These are phyloP conservation scores for Trypanosoma vivax DNA, from an alignment of 208 protist genomes.

Conservation along the genomic window DNA sequence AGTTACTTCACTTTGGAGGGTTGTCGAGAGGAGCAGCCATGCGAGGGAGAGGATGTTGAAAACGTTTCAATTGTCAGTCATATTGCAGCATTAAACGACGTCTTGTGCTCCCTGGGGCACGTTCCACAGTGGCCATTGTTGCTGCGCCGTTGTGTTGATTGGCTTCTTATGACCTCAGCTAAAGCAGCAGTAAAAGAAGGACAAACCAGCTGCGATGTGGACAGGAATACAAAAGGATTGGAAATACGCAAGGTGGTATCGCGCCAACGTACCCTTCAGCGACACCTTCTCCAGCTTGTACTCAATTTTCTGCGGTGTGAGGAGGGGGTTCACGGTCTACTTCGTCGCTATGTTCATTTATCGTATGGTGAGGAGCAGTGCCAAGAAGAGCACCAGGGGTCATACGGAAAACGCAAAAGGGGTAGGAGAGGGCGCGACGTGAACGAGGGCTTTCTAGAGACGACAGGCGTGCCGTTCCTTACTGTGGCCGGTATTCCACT, in stretches of 20 bases:
- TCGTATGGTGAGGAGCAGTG: neutral
- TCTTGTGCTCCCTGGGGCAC: conserved; percentile 27
- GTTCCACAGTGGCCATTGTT: conserved; percentile 71
- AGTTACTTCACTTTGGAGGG: no score
- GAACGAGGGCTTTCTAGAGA: conserved; percentile 15
- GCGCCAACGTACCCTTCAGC: conserved; percentile 3
- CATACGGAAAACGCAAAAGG: conserved; percentile 4
- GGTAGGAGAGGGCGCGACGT: neutral
- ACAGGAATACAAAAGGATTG: neutral
- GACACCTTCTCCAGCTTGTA: conserved; percentile 14
- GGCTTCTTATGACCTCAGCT: conserved; percentile 12
- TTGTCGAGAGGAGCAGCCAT: no score
- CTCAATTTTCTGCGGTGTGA: conserved; percentile 20
- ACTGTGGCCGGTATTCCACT: neutral
- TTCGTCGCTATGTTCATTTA: conserved; percentile 11
- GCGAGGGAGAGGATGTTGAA: no score
- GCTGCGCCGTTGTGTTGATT: conserved; percentile 25
- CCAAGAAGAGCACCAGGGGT: neutral
- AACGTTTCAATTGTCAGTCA: conserved; percentile 3
- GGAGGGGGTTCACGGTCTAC: conserved; percentile 1
- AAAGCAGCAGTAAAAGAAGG: neutral
- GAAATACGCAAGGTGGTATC: neutral
- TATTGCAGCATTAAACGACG: conserved; percentile 9
- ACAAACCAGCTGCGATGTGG: neutral
- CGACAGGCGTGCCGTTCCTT: conserved; percentile 17